Evolutionary conservation across 257 asterid species (phyloP).

Genomic region (Cynanchum wilfordii): DNA sequence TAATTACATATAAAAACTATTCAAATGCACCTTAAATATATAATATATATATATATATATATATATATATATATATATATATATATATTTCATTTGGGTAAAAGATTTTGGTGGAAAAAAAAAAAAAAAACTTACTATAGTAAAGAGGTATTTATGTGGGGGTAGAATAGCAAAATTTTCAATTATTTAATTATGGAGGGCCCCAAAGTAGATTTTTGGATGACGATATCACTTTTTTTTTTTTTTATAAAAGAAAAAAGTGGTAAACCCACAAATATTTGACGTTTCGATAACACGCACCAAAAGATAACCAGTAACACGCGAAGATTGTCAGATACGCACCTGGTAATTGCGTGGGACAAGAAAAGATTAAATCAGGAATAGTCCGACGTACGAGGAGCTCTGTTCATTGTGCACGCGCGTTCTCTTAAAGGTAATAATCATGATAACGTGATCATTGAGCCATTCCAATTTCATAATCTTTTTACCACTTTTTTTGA

Average conservation of each 20-base stretch:
- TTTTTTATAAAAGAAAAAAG: no score
- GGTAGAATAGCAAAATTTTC: neutral
- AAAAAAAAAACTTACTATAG: neutral
- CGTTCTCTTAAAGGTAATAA: slow-evolving; percentile 8
- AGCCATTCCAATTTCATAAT: neutral
- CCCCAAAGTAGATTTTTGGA: slow-evolving; percentile 14
- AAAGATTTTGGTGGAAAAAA: neutral
- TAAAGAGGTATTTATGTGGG: neutral
- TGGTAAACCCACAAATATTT: neutral
- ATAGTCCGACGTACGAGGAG: slow-evolving; percentile 19
- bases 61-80: neutral
- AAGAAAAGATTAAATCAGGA: neutral
- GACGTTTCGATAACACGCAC: slow-evolving; percentile 8
- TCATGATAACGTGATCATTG: slow-evolving; percentile 43
- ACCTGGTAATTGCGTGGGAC: neutral
- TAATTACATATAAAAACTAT: no score
- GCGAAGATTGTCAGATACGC: neutral
- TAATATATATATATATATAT: no score
- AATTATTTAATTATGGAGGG: slow-evolving; percentile 4
- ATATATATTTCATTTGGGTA: neutral
- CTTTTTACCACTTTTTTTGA: neutral
- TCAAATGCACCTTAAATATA: no score
- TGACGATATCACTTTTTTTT: slow-evolving; percentile 16
- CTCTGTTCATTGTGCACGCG: slow-evolving; percentile 38
- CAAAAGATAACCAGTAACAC: neutral